These are phyloP conservation scores for Cornus suecica DNA, from an alignment of 148 eudicot genomes.

Conservation along the genomic window DNA sequence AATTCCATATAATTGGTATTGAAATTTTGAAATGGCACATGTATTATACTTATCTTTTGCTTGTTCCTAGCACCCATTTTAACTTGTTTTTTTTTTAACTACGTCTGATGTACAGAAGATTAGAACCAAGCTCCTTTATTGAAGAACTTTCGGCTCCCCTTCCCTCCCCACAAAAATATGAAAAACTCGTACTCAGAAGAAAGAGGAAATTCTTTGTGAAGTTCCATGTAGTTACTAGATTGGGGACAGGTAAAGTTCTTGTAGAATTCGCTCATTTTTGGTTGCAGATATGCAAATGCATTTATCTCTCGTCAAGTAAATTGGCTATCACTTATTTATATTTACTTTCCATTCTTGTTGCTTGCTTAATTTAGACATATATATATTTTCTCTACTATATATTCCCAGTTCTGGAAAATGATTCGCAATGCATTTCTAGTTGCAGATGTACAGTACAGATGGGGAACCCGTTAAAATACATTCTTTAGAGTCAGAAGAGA, in stretches of 20 bases:
- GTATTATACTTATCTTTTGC: neutral
- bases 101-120: constrained; percentile 5
- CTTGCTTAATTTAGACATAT: neutral
- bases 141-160: neutral
- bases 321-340: neutral
- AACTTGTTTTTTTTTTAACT: neutral
- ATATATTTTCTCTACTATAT: neutral
- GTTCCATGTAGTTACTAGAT: neutral
- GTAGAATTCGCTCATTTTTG: neutral
- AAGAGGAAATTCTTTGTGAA: constrained; percentile 1
- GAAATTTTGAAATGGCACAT: neutral
- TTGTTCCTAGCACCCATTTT: neutral
- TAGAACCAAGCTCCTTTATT: neutral
- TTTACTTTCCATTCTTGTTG: neutral
- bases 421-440: neutral
- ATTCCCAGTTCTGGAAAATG: neutral
- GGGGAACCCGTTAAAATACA: constrained; percentile 8
- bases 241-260: constrained; percentile 9
- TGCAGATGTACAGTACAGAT: constrained; percentile 20
- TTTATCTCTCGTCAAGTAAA: neutral
- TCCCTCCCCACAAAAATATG: no score
- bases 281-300: no score
- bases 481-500: constrained; percentile 13
- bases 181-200: neutral
- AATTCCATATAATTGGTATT: constrained; percentile 22